Percentiles rank a stretch among this genome's conserved stretches.
Evolutionary conservation across 768 basidiomycete genomes (phyloP).

Genomic region (Pulveroboletus sp.): DNA sequence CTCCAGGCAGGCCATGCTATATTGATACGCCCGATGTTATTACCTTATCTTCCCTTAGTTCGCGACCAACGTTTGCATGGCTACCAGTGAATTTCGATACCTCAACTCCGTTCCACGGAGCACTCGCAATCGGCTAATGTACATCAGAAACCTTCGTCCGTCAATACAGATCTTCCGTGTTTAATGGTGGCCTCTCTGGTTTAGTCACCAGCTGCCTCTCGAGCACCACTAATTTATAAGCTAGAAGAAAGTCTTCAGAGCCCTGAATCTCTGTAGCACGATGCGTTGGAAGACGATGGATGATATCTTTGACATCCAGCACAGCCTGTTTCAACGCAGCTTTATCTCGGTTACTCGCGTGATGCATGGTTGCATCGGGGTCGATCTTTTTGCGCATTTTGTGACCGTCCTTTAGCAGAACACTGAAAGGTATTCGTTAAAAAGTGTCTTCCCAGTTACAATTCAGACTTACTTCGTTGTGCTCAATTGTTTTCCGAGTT

Average conservation of each 20-base stretch:
- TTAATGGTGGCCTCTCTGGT: slow-evolving; percentile 21
- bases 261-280: slow-evolving; percentile 15
- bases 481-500: slow-evolving; percentile 27
- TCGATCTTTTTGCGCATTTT: slow-evolving; percentile 31
- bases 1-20: too few species aligned
- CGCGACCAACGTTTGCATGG: too few species aligned
- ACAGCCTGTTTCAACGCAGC: slow-evolving; percentile 27
- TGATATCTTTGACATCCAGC: slow-evolving; percentile 25
- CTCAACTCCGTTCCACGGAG: too few species aligned
- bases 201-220: slow-evolving; percentile 6
- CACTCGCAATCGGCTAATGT: not conserved
- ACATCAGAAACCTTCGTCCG: not conserved
- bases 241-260: slow-evolving; percentile 29
- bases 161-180: slow-evolving; percentile 23
- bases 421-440: slow-evolving; percentile 14
- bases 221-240: slow-evolving; percentile 34
- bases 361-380: slow-evolving; percentile 31
- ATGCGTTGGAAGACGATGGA: slow-evolving; percentile 25
- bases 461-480: slow-evolving; percentile 31
- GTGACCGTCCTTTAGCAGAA: slow-evolving; percentile 23
- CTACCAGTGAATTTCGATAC: too few species aligned
- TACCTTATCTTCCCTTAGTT: too few species aligned
- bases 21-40: too few species aligned
- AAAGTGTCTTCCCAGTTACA: not conserved
- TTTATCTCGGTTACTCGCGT: slow-evolving; percentile 13